Percentiles rank a stretch among this genome's conserved stretches.
Conservation (phyloP, 1,284 basidiomycete species). For the Ganoderma lingzhi region DNA sequence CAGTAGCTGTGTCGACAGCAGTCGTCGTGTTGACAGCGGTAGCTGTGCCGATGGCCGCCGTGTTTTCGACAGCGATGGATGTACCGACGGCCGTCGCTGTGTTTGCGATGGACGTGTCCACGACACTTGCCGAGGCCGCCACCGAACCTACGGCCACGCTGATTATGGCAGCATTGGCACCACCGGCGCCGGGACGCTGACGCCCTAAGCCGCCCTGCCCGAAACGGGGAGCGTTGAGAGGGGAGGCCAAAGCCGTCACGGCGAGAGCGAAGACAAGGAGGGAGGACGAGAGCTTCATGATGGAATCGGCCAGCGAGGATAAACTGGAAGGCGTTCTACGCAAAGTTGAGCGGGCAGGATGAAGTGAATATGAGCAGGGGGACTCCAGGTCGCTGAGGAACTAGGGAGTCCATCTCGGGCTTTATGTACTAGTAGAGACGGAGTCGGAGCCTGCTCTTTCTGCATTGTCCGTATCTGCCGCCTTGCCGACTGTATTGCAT, state of each 20-base stretch:
- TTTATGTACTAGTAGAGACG: background rate
- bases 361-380: constrained; percentile 7
- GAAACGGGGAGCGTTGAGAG: constrained; percentile 43
- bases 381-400: constrained; percentile 31
- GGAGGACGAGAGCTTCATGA: constrained; percentile 37
- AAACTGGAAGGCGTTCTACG: constrained; percentile 9
- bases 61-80: constrained; percentile 21
- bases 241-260: constrained; percentile 47
- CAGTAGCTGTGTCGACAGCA: constrained; percentile 17
- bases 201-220: constrained; percentile 43
- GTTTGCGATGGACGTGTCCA: constrained; percentile 25
- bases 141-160: constrained; percentile 36
- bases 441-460: background rate
- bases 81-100: constrained; percentile 29
- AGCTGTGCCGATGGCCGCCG: constrained; percentile 11
- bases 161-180: constrained; percentile 45
- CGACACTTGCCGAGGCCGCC: background rate
- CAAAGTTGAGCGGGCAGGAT: background rate
- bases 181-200: constrained; percentile 40
- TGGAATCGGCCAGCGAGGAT: constrained; percentile 4
- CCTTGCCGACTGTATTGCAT: background rate
- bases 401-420: background rate
- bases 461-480: background rate
- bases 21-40: constrained; percentile 32
- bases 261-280: constrained; percentile 37